A percentile compares a stretch with the other conserved stretches of the same genome.
phyloP scores from a whole-genome alignment of 2,329 filamentous ascomycete genomes.

The Diplocarpon rosae region DNA sequence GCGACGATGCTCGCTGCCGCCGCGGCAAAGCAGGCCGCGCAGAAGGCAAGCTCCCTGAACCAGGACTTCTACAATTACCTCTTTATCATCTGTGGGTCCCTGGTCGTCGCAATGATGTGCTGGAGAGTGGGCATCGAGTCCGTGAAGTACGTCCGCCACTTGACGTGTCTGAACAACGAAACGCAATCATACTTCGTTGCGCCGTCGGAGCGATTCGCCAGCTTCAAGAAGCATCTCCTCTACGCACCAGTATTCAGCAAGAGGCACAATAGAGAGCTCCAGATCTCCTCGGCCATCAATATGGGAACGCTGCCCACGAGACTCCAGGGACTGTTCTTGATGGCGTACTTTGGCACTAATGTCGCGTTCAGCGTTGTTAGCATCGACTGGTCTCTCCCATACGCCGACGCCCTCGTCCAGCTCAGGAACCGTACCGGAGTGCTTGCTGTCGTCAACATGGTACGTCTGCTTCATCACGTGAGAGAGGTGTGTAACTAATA shows the following conservation, averaged over 20 bases:
- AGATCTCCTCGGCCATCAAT: conserved; percentile 55
- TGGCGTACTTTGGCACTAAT: conserved; percentile 60
- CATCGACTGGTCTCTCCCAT: conserved; percentile 45
- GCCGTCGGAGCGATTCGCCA: conserved; percentile 42
- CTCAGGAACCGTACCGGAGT: conserved; percentile 60
- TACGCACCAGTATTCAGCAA: conserved; percentile 64
- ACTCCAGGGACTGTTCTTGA: conserved; percentile 60
- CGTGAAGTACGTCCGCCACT: conserved; percentile 57
- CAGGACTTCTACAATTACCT: conserved; percentile 48
- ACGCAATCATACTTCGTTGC: conserved; percentile 68
- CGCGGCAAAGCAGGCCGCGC: conserved; percentile 7
- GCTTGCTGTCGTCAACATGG: conserved; percentile 66
- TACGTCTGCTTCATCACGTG: conserved; percentile 26
- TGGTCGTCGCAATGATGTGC: conserved; percentile 51
- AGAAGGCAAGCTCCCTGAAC: conserved; percentile 30
- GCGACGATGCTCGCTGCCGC: conserved; percentile 8
- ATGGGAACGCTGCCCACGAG: conserved; percentile 72
- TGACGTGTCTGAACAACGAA: conserved; percentile 68
- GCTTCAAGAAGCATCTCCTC: conserved; percentile 54
- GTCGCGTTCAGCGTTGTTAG: conserved; percentile 63
- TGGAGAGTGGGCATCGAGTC: conserved; percentile 55
- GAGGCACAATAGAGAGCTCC: conserved; percentile 66
- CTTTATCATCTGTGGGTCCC: conserved; percentile 50
- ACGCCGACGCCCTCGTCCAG: conserved; percentile 35
- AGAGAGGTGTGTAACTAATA: not conserved